phyloP scores from a whole-genome alignment of 2,329 filamentous ascomycete genomes.

The Uncinocarpus reesii region DNA sequence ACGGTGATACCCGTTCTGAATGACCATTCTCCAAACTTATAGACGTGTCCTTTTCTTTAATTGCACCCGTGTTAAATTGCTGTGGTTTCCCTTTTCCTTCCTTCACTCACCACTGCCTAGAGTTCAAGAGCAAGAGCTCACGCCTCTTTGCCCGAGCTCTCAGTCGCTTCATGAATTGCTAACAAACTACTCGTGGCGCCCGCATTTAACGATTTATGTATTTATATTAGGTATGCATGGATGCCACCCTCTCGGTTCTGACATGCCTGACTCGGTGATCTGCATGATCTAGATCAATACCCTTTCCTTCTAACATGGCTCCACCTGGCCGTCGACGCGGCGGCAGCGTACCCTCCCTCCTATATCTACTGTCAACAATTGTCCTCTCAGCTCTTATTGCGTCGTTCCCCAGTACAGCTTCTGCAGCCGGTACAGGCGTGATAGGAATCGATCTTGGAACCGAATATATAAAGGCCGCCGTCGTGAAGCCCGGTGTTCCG shows the following conservation, averaged over 20 bases:
- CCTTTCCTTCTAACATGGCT: slow-evolving; percentile 30
- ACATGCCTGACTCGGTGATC: neutral
- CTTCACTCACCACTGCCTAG: neutral
- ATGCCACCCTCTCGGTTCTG: neutral
- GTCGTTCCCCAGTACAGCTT: slow-evolving; percentile 43
- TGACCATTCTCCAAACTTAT: slow-evolving; percentile 6
- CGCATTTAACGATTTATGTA: slow-evolving; percentile 11
- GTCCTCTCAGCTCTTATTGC: slow-evolving; percentile 44
- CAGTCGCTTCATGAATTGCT: slow-evolving; percentile 7
- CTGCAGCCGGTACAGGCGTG: slow-evolving; percentile 61
- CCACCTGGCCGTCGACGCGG: slow-evolving; percentile 38
- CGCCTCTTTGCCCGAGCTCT: neutral
- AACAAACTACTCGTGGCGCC: neutral
- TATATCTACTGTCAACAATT: slow-evolving; percentile 30
- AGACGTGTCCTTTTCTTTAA: slow-evolving; percentile 17
- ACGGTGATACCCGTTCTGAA: slow-evolving; percentile 4
- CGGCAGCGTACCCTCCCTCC: slow-evolving; percentile 15
- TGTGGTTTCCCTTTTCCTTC: neutral
- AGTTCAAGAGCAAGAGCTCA: slow-evolving; percentile 11
- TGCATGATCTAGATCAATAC: neutral
- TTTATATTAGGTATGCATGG: slow-evolving; percentile 10
- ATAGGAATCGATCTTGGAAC: slow-evolving; percentile 90
- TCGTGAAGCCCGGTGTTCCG: slow-evolving; percentile 93
- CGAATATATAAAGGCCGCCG: slow-evolving; percentile 88
- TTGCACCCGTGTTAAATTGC: neutral